Evolutionary conservation across 345 rosid genomes (phyloP).

Genomic region (Physaria fendleri): DNA sequence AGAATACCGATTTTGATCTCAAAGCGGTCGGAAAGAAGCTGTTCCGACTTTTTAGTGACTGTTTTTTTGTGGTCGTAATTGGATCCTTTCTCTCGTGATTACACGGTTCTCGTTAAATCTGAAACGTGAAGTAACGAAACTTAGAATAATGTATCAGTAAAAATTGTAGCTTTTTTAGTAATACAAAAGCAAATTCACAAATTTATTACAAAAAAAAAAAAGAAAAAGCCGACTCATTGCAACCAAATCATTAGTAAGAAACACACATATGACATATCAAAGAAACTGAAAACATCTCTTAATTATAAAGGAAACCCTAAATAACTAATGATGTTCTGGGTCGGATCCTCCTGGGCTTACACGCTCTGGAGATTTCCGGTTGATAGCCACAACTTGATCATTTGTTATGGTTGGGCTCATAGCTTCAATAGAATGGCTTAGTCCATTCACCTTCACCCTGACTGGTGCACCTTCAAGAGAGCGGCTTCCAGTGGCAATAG

Average conservation of each 20-base stretch:
- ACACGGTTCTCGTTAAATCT: no score
- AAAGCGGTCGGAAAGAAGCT: no score
- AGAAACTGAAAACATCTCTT: slow-evolving; percentile 16
- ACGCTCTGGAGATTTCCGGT: slow-evolving; percentile 21
- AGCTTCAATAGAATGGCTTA: slow-evolving; percentile 16
- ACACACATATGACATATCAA: slow-evolving; percentile 1
- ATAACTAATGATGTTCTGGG: slow-evolving; percentile 38
- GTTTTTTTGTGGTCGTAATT: no score
- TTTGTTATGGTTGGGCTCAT: background rate
- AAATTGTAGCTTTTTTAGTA: slow-evolving; percentile 3
- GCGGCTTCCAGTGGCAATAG: slow-evolving; percentile 17
- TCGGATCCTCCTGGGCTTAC: slow-evolving; percentile 47
- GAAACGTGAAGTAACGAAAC: background rate
- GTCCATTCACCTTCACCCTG: slow-evolving; percentile 12
- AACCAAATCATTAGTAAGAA: slow-evolving; percentile 21
- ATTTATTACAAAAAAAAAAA: background rate
- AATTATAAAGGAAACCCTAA: slow-evolving; percentile 18
- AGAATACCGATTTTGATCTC: no score
- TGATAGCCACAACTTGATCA: slow-evolving; percentile 11
- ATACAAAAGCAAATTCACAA: slow-evolving; percentile 8
- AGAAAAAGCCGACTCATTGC: slow-evolving; percentile 15
- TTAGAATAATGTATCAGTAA: background rate
- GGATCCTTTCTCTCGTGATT: no score
- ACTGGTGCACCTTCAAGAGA: slow-evolving; percentile 3
- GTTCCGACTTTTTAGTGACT: no score